phyloP scores from a whole-genome alignment of 2,329 filamentous ascomycete species.

The Ceratocystis diversiconidia region DNA sequence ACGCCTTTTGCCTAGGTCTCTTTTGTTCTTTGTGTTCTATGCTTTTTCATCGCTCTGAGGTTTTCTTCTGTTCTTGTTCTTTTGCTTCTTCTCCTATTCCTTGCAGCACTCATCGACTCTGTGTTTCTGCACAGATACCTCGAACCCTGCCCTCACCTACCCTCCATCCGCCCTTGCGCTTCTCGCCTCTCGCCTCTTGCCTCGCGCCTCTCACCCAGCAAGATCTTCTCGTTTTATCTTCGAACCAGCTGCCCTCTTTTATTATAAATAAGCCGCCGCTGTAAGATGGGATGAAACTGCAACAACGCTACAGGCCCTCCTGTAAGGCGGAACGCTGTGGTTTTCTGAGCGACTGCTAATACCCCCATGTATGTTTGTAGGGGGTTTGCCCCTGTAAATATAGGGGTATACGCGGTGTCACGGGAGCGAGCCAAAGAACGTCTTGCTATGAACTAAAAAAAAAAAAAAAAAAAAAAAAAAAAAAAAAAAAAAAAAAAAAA shows the following conservation, averaged over 20 bases:
- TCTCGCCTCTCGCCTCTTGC: background rate
- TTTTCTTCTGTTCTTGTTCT: background rate
- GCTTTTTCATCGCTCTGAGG: background rate
- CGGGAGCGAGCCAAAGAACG: conserved; percentile 15
- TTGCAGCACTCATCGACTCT: background rate
- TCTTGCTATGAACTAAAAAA: conserved; percentile 7
- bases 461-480: background rate
- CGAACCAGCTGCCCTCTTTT: background rate
- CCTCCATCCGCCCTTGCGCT: background rate
- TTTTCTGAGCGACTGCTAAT: background rate
- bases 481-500: too few species aligned
- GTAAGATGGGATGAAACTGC: conserved; percentile 1
- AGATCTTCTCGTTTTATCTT: background rate
- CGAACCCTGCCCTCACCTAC: background rate
- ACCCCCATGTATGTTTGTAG: background rate
- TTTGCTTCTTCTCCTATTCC: background rate
- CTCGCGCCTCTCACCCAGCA: background rate
- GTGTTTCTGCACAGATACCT: background rate
- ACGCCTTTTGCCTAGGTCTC: too few species aligned
- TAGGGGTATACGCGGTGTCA: background rate
- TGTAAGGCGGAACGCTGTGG: background rate
- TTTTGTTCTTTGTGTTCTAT: background rate
- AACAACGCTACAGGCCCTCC: background rate
- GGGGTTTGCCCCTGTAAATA: background rate
- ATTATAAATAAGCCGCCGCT: background rate